Conservation (phyloP, 2,329 filamentous ascomycete species). For the Cryphonectria japonica region DNA sequence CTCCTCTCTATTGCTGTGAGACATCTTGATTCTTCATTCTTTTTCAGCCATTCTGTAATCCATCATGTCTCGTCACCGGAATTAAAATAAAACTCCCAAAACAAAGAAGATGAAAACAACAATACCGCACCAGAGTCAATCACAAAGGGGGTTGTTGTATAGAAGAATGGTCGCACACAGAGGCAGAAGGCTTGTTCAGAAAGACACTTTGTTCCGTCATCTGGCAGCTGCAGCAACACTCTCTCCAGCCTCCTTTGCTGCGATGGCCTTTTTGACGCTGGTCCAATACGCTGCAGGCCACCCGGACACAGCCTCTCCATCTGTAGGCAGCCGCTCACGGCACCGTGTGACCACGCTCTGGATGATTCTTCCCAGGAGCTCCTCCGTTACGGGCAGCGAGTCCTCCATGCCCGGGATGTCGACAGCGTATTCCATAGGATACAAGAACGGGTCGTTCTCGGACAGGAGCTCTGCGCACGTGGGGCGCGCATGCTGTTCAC, state of each 20-base stretch:
- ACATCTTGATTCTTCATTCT: neutral
- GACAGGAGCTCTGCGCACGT: conserved; percentile 66
- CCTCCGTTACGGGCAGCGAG: conserved; percentile 64
- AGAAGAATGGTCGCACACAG: neutral
- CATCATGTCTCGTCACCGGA: conserved; percentile 14
- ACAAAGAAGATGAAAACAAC: neutral
- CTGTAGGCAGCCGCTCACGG: conserved; percentile 61
- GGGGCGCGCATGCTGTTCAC: conserved; percentile 65
- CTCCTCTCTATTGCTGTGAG: conserved; percentile 3
- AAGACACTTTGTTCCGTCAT: conserved; percentile 1
- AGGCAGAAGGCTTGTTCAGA: neutral
- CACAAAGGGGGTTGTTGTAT: neutral
- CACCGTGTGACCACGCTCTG: conserved; percentile 65
- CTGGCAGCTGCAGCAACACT: conserved; percentile 4
- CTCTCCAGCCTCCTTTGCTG: conserved; percentile 34
- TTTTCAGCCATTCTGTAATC: conserved; percentile 8
- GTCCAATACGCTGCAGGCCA: conserved; percentile 68
- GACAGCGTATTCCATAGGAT: conserved; percentile 58
- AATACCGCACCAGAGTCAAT: neutral
- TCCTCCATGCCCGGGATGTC: conserved; percentile 43
- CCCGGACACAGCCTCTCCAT: conserved; percentile 56
- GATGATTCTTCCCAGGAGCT: conserved; percentile 64
- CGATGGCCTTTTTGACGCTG: conserved; percentile 58
- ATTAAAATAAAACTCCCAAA: neutral
- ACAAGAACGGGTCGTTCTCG: conserved; percentile 64